A percentile compares a stretch with the other conserved stretches of the same genome.
phyloP scores from a whole-genome alignment of 2,329 filamentous ascomycete genomes.

The Cladosporium velox region DNA sequence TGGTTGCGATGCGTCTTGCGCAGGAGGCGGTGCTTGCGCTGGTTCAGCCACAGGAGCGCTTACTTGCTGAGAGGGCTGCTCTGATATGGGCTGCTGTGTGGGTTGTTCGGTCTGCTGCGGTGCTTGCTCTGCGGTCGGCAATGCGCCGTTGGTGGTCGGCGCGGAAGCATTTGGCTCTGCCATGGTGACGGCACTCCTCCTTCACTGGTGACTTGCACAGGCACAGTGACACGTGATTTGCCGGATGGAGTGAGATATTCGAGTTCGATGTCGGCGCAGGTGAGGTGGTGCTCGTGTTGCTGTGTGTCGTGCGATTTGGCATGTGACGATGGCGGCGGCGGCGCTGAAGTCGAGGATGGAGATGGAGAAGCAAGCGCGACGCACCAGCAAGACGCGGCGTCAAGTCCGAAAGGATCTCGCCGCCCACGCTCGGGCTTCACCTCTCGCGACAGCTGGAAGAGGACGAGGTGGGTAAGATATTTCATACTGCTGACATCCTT shows the following conservation, averaged over 20 bases:
- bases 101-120: constrained; percentile 8
- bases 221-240: constrained; percentile 7
- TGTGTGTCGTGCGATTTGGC: constrained; percentile 18
- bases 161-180: constrained; percentile 14
- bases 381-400: constrained; percentile 28
- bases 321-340: constrained; percentile 9
- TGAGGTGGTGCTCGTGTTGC: constrained; percentile 21
- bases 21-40: not conserved
- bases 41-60: not conserved
- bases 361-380: constrained; percentile 20
- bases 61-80: constrained; percentile 13
- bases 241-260: not conserved
- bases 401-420: constrained; percentile 25
- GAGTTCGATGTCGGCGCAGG: constrained; percentile 10
- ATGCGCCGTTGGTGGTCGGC: constrained; percentile 14
- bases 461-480: constrained; percentile 18
- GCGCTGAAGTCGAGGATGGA: constrained; percentile 11
- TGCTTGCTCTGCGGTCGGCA: constrained; percentile 10
- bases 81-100: constrained; percentile 14
- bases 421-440: constrained; percentile 11
- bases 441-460: constrained; percentile 14
- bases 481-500: not conserved
- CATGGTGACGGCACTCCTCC: not conserved
- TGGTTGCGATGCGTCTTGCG: not conserved
- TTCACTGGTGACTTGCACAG: constrained; percentile 7